Evolutionary conservation across 257 asterid genomes (phyloP).

Genomic region (Perilla frutescens): DNA sequence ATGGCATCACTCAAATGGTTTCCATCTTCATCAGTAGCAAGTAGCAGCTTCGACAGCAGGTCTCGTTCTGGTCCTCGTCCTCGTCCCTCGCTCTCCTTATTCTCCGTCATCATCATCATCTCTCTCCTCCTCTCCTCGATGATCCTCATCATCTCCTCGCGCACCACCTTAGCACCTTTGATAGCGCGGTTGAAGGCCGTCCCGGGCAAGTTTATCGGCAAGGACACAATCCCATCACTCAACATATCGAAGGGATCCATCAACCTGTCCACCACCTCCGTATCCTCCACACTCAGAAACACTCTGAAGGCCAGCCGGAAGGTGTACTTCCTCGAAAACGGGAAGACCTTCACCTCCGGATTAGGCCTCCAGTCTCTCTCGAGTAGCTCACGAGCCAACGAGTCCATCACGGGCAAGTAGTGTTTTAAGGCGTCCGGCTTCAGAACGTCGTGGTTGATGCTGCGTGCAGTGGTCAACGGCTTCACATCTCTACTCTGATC

Average conservation of each 20-base stretch:
- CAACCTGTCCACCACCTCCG: constrained; percentile 44
- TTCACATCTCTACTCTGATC: neutral
- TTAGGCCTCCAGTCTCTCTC: constrained; percentile 1
- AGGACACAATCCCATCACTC: constrained; percentile 57
- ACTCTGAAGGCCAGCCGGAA: constrained; percentile 58
- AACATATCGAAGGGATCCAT: constrained; percentile 57
- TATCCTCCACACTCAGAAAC: constrained; percentile 52
- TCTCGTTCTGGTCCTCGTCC: constrained; percentile 39
- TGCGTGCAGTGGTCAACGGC: constrained; percentile 6
- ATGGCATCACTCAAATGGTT: constrained; percentile 54
- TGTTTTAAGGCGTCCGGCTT: constrained; percentile 60
- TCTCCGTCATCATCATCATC: constrained; percentile 32
- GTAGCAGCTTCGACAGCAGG: constrained; percentile 54
- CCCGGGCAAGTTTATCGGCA: constrained; percentile 64
- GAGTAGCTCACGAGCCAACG: neutral
- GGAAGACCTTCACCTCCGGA: constrained; percentile 45
- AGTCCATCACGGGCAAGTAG: constrained; percentile 60
- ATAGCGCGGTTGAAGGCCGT: constrained; percentile 56
- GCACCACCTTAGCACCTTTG: constrained; percentile 57
- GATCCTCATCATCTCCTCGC: constrained; percentile 61
- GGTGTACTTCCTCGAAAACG: constrained; percentile 58
- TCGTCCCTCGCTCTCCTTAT: constrained; percentile 45
- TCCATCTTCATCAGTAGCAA: constrained; percentile 59
- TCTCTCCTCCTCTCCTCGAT: constrained; percentile 60
- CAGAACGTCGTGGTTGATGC: constrained; percentile 58